Evolutionary conservation across 306 rosid genomes (phyloP).

Genomic region (Dalbergia oliveri): DNA sequence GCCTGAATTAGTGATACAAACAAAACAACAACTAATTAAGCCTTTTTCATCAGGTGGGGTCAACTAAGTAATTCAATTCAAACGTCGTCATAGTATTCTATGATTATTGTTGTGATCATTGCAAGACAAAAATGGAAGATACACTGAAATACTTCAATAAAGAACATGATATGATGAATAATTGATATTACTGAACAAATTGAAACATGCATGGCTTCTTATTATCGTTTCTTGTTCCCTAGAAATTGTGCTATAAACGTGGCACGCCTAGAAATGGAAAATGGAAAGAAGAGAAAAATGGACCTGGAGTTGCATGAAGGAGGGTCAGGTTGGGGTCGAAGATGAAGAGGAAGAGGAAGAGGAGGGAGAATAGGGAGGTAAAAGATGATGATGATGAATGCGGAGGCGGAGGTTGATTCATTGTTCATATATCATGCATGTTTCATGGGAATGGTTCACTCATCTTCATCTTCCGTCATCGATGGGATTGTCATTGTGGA

Average conservation of each 20-base stretch:
- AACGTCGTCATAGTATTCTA: background rate
- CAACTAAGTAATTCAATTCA: background rate
- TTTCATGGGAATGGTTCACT: conserved; percentile 42
- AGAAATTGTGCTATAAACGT: background rate
- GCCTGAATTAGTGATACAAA: conserved; percentile 48
- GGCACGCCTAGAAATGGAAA: background rate
- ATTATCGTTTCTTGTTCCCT: background rate
- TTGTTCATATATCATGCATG: conserved; percentile 54
- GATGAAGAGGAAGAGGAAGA: conserved; percentile 68
- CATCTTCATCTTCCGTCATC: background rate
- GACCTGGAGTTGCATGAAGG: conserved; percentile 70
- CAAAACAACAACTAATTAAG: background rate
- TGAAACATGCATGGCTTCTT: background rate
- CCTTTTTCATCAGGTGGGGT: background rate
- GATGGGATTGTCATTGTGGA: background rate
- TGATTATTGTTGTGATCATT: conserved; percentile 21
- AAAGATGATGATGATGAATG: conserved; percentile 53
- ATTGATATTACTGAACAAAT: background rate
- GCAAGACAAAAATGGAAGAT: background rate
- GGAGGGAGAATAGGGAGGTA: conserved; percentile 69
- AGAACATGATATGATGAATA: conserved; percentile 1
- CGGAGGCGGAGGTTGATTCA: conserved; percentile 20
- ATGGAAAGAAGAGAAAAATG: background rate
- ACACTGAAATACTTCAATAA: background rate
- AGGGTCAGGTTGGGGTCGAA: conserved; percentile 65